Conservation (phyloP, 257 asterid genomes). For the Gardenia jasminoides region DNA sequence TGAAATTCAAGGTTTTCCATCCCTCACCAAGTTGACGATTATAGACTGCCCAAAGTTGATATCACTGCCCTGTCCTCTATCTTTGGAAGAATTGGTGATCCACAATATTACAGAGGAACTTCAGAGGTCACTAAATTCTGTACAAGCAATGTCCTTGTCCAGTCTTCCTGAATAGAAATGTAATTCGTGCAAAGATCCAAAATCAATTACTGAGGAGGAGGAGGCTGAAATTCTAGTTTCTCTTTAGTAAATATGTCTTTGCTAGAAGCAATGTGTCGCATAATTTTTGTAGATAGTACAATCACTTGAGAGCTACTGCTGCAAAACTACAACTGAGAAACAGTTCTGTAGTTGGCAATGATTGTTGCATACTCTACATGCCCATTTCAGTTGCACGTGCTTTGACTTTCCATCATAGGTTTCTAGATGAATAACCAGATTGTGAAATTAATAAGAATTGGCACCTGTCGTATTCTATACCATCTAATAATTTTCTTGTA, state of each 20-base stretch:
- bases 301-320: neutral
- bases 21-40: slow-evolving; percentile 10
- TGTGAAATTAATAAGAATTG: neutral
- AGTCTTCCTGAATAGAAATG: neutral
- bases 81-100: slow-evolving; percentile 13
- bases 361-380: neutral
- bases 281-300: no score
- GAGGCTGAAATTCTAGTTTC: neutral
- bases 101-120: neutral
- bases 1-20: neutral
- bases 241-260: neutral
- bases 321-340: neutral
- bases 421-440: neutral
- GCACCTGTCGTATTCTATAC: neutral
- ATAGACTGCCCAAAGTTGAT: slow-evolving; percentile 11
- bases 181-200: slow-evolving; percentile 1
- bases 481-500: neutral
- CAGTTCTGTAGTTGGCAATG: neutral
- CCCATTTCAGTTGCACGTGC: neutral
- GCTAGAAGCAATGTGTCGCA: no score
- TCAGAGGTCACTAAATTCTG: neutral
- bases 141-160: neutral
- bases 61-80: neutral
- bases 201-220: neutral
- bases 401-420: neutral